Percentiles rank a stretch among this genome's conserved stretches.
Evolutionary conservation across 1,284 basidiomycete species (phyloP).

Genomic region (Erythrobasidium hasegawianum): DNA sequence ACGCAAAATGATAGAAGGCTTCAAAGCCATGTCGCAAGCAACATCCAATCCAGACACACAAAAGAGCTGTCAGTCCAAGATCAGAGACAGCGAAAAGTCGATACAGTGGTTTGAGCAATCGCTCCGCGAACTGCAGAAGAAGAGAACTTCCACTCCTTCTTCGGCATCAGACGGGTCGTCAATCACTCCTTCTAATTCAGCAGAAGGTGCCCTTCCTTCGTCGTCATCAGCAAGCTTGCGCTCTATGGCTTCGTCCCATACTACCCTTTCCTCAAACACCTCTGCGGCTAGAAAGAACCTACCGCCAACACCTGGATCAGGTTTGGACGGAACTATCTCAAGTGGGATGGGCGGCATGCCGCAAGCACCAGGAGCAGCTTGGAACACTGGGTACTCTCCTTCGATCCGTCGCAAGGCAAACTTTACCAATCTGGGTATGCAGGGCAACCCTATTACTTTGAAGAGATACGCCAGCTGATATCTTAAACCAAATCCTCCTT

Average conservation of each 20-base stretch:
- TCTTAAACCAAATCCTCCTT: not conserved
- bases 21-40: constrained; percentile 71
- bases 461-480: not conserved
- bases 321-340: not conserved
- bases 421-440: constrained; percentile 44
- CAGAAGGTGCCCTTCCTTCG: not conserved
- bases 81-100: constrained; percentile 79
- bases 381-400: constrained; percentile 2
- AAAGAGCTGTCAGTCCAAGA: constrained; percentile 67
- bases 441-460: not conserved
- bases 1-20: constrained; percentile 84
- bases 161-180: constrained; percentile 12
- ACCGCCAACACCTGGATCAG: constrained; percentile 25
- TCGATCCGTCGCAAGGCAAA: constrained; percentile 37
- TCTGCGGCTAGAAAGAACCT: constrained; percentile 19
- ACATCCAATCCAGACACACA: constrained; percentile 84
- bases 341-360: constrained; percentile 7
- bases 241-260: constrained; percentile 34
- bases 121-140: constrained; percentile 71
- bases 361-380: constrained; percentile 7
- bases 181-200: not conserved
- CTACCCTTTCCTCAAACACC: not conserved
- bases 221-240: constrained; percentile 19
- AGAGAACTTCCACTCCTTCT: constrained; percentile 52
- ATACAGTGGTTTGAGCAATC: constrained; percentile 84